Conservation (phyloP, 345 rosid genomes). For the Carallia pectinifolia region DNA sequence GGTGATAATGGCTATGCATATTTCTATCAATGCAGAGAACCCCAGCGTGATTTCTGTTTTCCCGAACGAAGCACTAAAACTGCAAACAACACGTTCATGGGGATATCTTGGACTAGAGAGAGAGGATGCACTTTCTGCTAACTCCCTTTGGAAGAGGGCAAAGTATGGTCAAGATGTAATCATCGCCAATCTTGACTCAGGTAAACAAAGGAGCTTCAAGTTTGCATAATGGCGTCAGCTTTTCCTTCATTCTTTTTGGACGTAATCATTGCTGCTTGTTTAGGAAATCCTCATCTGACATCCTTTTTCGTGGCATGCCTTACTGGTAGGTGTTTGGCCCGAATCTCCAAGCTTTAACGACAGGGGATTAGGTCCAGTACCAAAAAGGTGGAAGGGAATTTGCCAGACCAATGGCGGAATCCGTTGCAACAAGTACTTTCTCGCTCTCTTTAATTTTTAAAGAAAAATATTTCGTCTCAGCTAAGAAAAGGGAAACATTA, state of each 20-base stretch:
- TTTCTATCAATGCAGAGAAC: slow-evolving; percentile 4
- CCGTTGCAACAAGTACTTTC: not conserved
- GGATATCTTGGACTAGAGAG: slow-evolving; percentile 21
- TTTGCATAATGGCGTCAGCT: too few relatives aligned
- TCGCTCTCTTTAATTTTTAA: not conserved
- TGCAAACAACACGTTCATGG: slow-evolving; percentile 29
- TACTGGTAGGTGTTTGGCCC: slow-evolving; percentile 15
- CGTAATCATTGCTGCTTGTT: too few relatives aligned
- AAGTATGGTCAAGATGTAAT: slow-evolving; percentile 16
- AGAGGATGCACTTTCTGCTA: not conserved
- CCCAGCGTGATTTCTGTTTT: slow-evolving; percentile 14
- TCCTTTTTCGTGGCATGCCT: not conserved
- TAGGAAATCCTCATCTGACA: too few relatives aligned
- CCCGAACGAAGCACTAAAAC: not conserved
- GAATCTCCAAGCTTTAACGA: slow-evolving; percentile 27
- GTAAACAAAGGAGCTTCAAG: not conserved
- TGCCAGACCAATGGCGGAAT: not conserved
- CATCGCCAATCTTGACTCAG: slow-evolving; percentile 23
- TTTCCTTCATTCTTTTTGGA: too few relatives aligned
- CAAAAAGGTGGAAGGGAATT: slow-evolving; percentile 24
- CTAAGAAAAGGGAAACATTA: too few relatives aligned
- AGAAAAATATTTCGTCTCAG: too few relatives aligned
- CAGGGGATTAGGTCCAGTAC: slow-evolving; percentile 16
- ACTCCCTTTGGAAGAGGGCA: slow-evolving; percentile 11
- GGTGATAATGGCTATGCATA: not conserved